Conservation (phyloP, 768 basidiomycete genomes). For the Tylopilus intermedius region DNA sequence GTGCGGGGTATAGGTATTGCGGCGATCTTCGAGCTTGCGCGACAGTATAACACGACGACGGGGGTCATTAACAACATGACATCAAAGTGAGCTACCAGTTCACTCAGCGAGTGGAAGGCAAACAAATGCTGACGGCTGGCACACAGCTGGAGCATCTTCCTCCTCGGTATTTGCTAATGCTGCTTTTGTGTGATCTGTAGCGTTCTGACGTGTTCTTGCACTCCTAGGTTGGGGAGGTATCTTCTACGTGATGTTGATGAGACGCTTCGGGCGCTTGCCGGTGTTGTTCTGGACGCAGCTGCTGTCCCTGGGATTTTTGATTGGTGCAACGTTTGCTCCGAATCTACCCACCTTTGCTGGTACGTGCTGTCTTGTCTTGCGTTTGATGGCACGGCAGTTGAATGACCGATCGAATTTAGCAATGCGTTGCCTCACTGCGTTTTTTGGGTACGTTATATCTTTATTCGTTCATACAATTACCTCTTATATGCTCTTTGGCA, state of each 20-base stretch:
- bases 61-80: slow-evolving; percentile 49
- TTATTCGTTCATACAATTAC: not conserved
- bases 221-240: slow-evolving; percentile 28
- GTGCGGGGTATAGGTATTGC: slow-evolving; percentile 39
- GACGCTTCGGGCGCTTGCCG: slow-evolving; percentile 28
- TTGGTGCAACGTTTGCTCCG: slow-evolving; percentile 50
- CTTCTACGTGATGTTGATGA: slow-evolving; percentile 28
- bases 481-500: not conserved
- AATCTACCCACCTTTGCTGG: slow-evolving; percentile 45
- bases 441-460: slow-evolving; percentile 24
- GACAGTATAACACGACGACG: slow-evolving; percentile 41
- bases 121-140: not conserved
- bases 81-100: slow-evolving; percentile 30
- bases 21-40: slow-evolving; percentile 42
- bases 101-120: not conserved
- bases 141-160: slow-evolving; percentile 44
- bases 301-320: slow-evolving; percentile 41
- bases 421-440: slow-evolving; percentile 31
- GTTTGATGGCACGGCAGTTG: not conserved
- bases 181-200: not conserved
- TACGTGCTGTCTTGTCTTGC: slow-evolving; percentile 3
- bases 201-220: slow-evolving; percentile 5
- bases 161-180: slow-evolving; percentile 30
- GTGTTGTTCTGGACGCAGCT: slow-evolving; percentile 34
- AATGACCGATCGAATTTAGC: slow-evolving; percentile 9